Conservation (phyloP, 1,284 basidiomycete species). For the Fomitopsis betulina region DNA sequence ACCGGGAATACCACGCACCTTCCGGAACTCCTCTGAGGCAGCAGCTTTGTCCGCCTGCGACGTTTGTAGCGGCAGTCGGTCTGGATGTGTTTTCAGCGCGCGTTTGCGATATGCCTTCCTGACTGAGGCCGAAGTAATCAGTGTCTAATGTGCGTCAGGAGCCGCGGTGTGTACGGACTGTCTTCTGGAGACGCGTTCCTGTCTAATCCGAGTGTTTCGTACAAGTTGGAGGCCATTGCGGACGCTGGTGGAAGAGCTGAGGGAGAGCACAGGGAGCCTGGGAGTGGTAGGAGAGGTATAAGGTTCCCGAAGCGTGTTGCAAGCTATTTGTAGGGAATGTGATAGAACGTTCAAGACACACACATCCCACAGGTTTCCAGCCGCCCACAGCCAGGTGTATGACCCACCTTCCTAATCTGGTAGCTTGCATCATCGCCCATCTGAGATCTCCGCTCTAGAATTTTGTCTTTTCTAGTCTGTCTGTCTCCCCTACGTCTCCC, state of each 20-base stretch:
- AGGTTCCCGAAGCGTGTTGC: neutral
- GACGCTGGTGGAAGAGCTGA: neutral
- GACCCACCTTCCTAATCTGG: neutral
- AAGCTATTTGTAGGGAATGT: neutral
- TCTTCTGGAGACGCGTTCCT: conserved; percentile 39
- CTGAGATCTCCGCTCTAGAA: neutral
- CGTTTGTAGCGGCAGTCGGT: conserved; percentile 36
- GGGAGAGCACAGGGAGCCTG: neutral
- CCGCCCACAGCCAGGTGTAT: neutral
- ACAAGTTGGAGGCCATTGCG: conserved; percentile 54
- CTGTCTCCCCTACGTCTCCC: too few species aligned
- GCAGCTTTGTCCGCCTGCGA: conserved; percentile 34
- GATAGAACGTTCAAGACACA: conserved; percentile 4
- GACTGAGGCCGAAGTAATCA: conserved; percentile 27
- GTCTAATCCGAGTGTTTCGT: conserved; percentile 40
- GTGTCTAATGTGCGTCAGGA: neutral
- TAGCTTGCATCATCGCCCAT: neutral
- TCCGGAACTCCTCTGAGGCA: conserved; percentile 43
- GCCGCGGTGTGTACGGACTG: conserved; percentile 25
- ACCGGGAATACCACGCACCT: conserved; percentile 21
- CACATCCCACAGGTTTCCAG: neutral
- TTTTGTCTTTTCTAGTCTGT: neutral
- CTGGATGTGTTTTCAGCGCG: conserved; percentile 47
- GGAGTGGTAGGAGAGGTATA: neutral
- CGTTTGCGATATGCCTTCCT: conserved; percentile 43